These are phyloP conservation scores for Pterocarpus santalinus DNA, from an alignment of 306 rosid species.

Conservation along the genomic window DNA sequence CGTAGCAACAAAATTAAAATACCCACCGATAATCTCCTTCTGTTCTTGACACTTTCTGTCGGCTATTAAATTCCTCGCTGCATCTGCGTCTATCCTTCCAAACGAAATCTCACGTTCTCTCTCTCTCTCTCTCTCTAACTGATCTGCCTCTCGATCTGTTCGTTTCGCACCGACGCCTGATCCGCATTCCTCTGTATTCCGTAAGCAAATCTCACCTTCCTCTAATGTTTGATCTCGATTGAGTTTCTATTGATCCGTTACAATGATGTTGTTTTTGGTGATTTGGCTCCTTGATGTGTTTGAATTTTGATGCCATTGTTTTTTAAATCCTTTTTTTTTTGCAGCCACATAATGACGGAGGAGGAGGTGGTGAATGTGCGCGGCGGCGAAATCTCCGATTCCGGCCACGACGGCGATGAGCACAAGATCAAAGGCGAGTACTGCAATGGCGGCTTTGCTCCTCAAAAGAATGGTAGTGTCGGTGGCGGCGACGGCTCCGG, in stretches of 20 bases:
- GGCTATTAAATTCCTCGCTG: neutral
- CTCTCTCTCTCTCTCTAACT: neutral
- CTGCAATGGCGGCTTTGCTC: constrained; percentile 30
- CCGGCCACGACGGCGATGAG: constrained; percentile 44
- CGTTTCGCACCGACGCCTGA: constrained; percentile 6
- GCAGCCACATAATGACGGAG: constrained; percentile 62
- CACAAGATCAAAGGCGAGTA: constrained; percentile 28
- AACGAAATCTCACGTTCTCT: neutral
- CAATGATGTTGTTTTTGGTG: neutral
- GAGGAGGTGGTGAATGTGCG: constrained; percentile 63
- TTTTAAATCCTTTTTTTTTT: neutral
- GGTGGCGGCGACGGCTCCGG: constrained; percentile 33
- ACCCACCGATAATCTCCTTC: neutral
- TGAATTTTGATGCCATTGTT: constrained; percentile 29
- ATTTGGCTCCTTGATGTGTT: constrained; percentile 2
- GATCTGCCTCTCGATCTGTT: neutral
- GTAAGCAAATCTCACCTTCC: neutral
- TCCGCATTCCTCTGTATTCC: neutral
- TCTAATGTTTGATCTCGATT: neutral
- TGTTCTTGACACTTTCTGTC: neutral
- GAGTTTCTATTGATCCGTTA: neutral
- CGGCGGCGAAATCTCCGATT: constrained; percentile 52
- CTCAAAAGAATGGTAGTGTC: constrained; percentile 10
- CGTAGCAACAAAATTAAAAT: neutral
- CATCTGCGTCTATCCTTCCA: neutral